Percentiles rank a stretch among this genome's conserved stretches.
phyloP scores from a whole-genome alignment of 257 asterid genomes.

The Henckelia pumila region DNA sequence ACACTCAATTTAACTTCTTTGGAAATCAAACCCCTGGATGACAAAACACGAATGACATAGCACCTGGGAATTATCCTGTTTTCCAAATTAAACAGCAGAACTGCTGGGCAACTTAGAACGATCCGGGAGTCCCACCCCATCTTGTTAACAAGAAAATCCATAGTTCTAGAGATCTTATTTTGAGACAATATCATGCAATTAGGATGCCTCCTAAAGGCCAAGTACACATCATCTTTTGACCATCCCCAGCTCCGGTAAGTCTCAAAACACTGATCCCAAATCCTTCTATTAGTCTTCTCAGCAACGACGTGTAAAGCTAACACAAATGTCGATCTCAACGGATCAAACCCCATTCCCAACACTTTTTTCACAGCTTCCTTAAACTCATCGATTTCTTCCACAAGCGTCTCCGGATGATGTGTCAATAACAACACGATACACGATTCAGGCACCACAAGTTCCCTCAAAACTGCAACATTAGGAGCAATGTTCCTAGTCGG shows the following conservation, averaged over 20 bases:
- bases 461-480: conserved; percentile 16
- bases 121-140: background rate
- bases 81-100: conserved; percentile 8
- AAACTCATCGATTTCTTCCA: background rate
- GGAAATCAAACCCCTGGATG: conserved; percentile 7
- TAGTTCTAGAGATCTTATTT: background rate
- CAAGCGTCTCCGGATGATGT: background rate
- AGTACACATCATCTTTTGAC: conserved; percentile 1
- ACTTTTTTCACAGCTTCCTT: background rate
- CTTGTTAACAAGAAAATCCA: conserved; percentile 8
- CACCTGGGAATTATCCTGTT: conserved; percentile 20
- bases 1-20: conserved; percentile 1
- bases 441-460: conserved; percentile 20
- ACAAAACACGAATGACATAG: conserved; percentile 15
- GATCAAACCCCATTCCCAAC: background rate
- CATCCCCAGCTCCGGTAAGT: conserved; percentile 17
- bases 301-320: background rate
- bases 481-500: background rate
- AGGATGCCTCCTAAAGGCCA: conserved; percentile 5
- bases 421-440: conserved; percentile 3
- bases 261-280: background rate
- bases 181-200: conserved; percentile 3
- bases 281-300: background rate
- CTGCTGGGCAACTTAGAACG: background rate
- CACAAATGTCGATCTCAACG: background rate